A percentile compares a stretch with the other conserved stretches of the same genome.
phyloP scores from a whole-genome alignment of 805 yeast species.

The Kodamaea kakaduensis region DNA sequence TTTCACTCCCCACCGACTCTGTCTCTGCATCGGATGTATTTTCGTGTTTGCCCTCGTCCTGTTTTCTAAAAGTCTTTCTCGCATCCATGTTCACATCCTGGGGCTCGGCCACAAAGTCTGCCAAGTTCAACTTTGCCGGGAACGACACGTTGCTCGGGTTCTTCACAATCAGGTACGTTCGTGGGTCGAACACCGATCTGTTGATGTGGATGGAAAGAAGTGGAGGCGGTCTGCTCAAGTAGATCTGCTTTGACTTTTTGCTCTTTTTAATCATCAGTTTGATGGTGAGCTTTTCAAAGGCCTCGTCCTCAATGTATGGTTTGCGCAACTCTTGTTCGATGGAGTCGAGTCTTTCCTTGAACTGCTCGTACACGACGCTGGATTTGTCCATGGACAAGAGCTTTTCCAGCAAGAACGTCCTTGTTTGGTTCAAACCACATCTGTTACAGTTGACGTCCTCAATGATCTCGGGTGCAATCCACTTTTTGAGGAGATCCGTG shows the following conservation, averaged over 20 bases:
- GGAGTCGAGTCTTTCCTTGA: constrained; percentile 25
- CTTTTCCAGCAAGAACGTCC: constrained; percentile 44
- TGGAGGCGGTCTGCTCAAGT: constrained; percentile 78
- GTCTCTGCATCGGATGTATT: constrained; percentile 2
- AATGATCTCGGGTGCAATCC: constrained; percentile 78
- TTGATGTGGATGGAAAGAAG: constrained; percentile 82
- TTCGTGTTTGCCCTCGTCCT: constrained; percentile 34
- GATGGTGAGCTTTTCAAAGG: constrained; percentile 68
- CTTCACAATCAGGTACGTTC: constrained; percentile 77
- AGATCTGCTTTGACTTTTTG: constrained; percentile 78
- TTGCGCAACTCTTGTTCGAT: constrained; percentile 49
- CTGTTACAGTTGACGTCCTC: constrained; percentile 94
- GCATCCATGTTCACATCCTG: constrained; percentile 77
- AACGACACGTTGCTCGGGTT: constrained; percentile 80
- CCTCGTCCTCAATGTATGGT: constrained; percentile 75
- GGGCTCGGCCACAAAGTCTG: constrained; percentile 66
- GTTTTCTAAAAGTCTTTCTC: constrained; percentile 65
- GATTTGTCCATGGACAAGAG: constrained; percentile 27
- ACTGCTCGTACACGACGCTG: constrained; percentile 33
- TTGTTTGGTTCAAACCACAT: constrained; percentile 70
- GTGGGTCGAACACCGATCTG: constrained; percentile 88
- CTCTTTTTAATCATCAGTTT: constrained; percentile 70
- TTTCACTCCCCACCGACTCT: background rate
- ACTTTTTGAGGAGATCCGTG: constrained; percentile 54
- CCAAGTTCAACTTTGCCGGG: constrained; percentile 63